phyloP scores from a whole-genome alignment of 1,139 yeast genomes.

The Yarrowia galli region DNA sequence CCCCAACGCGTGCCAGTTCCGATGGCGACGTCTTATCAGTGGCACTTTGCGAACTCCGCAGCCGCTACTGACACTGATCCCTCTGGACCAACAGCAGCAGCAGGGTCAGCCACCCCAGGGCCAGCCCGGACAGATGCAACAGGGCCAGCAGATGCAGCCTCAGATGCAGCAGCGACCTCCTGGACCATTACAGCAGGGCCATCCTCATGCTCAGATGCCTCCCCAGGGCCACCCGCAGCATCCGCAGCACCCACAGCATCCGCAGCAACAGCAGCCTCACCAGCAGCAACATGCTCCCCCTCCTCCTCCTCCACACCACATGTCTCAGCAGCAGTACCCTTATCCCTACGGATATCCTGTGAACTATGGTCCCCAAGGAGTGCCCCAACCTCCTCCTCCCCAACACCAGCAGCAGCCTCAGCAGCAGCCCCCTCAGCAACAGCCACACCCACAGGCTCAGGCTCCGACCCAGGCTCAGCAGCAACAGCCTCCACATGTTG shows the following conservation, averaged over 20 bases:
- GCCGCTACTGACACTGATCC: conserved; percentile 39
- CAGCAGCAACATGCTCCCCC: no score
- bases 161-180: conserved; percentile 26
- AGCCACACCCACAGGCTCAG: conserved; percentile 36
- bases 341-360: conserved; percentile 17
- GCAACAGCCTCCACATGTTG: conserved; percentile 18
- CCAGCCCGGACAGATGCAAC: conserved; percentile 24
- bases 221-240: conserved; percentile 36
- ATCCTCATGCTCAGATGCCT: conserved; percentile 16
- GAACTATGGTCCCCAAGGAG: background rate
- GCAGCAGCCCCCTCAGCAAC: conserved; percentile 28
- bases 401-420: conserved; percentile 40
- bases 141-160: conserved; percentile 5
- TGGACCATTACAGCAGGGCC: conserved; percentile 18
- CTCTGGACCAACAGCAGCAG: conserved; percentile 39
- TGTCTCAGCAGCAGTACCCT: conserved; percentile 30
- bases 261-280: background rate
- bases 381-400: conserved; percentile 13
- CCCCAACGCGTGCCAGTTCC: conserved; percentile 82
- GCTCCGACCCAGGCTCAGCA: no score
- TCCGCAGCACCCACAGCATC: background rate
- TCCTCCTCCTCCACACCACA: conserved; percentile 8
- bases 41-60: conserved; percentile 52
- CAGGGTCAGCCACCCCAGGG: conserved; percentile 37
- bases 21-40: conserved; percentile 73